These are phyloP conservation scores for Oropetium thomaeum DNA, from an alignment of 176 grass and related monocot genomes.

Conservation along the genomic window DNA sequence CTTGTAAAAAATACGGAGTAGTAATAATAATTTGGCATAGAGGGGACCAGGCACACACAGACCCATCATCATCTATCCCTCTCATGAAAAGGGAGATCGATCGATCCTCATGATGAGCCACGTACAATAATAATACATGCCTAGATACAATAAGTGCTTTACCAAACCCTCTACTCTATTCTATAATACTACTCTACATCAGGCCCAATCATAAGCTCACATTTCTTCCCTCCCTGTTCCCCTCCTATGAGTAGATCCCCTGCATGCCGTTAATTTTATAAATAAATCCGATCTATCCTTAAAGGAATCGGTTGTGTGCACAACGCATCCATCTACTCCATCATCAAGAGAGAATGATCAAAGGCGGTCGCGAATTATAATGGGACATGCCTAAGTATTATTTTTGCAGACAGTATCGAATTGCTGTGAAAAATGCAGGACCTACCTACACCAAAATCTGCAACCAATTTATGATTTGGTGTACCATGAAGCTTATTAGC, in stretches of 20 bases:
- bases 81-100: slow-evolving; percentile 36
- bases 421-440: background rate
- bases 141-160: slow-evolving; percentile 3
- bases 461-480: slow-evolving; percentile 22
- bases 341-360: background rate
- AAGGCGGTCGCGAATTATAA: background rate
- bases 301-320: background rate
- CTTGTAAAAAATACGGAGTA: slow-evolving; percentile 7
- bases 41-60: background rate
- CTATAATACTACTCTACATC: too few relatives aligned
- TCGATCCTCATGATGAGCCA: background rate
- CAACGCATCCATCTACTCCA: background rate
- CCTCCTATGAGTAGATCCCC: slow-evolving; percentile 31
- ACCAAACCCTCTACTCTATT: slow-evolving; percentile 33
- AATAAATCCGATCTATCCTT: slow-evolving; percentile 16
- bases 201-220: slow-evolving; percentile 30
- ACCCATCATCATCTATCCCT: slow-evolving; percentile 5
- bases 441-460: slow-evolving; percentile 27
- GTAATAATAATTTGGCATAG: background rate
- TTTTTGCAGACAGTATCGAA: too few relatives aligned
- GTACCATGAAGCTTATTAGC: background rate
- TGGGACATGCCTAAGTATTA: background rate
- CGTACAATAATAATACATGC: slow-evolving; percentile 32
- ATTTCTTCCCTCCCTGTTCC: background rate
- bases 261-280: too few relatives aligned